phyloP scores from a whole-genome alignment of 1,139 yeast genomes.

The Taiozyma sp. region DNA sequence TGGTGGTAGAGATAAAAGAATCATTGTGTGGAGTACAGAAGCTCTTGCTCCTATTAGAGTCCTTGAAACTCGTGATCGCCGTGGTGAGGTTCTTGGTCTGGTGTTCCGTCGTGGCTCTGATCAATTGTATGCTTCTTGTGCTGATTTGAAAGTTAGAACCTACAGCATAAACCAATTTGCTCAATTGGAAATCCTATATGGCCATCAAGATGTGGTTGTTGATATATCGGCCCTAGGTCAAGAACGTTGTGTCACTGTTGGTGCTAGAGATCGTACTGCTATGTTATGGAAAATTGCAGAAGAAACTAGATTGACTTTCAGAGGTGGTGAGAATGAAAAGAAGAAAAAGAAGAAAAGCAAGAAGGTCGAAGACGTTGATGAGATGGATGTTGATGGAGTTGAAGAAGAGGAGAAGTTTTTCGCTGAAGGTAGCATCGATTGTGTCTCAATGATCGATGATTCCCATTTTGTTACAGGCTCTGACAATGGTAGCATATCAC shows the following conservation, averaged over 20 bases:
- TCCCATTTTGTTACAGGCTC: slow-evolving; percentile 91
- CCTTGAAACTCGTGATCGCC: slow-evolving; percentile 62
- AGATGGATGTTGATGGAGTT: slow-evolving; percentile 24
- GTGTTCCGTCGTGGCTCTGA: slow-evolving; percentile 76
- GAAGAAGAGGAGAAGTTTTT: slow-evolving; percentile 37
- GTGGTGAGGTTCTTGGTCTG: slow-evolving; percentile 67
- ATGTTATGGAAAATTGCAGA: slow-evolving; percentile 96
- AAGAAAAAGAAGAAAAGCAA: slow-evolving; percentile 36
- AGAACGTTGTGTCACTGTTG: slow-evolving; percentile 94
- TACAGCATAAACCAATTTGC: slow-evolving; percentile 82
- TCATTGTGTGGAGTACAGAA: slow-evolving; percentile 84
- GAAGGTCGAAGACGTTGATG: slow-evolving; percentile 28
- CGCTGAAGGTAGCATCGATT: slow-evolving; percentile 87
- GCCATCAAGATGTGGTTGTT: slow-evolving; percentile 87
- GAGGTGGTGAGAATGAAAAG: slow-evolving; percentile 75
- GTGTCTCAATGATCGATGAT: slow-evolving; percentile 88
- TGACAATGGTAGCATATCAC: slow-evolving; percentile 81
- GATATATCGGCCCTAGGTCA: slow-evolving; percentile 75
- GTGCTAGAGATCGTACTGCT: slow-evolving; percentile 90
- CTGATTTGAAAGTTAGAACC: slow-evolving; percentile 85
- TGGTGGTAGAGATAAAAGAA: slow-evolving; percentile 79
- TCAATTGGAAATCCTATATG: slow-evolving; percentile 85
- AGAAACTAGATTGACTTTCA: slow-evolving; percentile 86
- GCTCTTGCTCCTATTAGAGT: slow-evolving; percentile 69
- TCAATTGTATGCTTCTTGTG: slow-evolving; percentile 88